A percentile compares a stretch with the other conserved stretches of the same genome.
Evolutionary conservation across 2,329 filamentous ascomycete genomes (phyloP).

Genomic region (Diaporthe capsici): DNA sequence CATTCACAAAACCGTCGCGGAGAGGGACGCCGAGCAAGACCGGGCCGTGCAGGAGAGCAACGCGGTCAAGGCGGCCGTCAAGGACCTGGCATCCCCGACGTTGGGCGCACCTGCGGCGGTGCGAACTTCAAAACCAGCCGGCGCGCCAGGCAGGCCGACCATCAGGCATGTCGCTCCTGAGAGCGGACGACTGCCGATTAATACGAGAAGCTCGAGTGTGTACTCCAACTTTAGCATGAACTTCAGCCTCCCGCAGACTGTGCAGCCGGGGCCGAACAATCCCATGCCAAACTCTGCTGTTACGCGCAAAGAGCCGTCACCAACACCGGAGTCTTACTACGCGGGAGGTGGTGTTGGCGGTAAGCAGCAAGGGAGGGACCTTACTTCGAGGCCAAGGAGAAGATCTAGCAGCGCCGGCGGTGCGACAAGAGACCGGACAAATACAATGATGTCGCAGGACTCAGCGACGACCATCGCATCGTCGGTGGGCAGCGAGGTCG

Average conservation of each 20-base stretch:
- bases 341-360: not conserved
- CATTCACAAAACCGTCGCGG: slow-evolving; percentile 37
- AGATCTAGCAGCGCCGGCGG: not conserved
- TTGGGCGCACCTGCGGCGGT: slow-evolving; percentile 45
- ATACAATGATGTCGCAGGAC: slow-evolving; percentile 48
- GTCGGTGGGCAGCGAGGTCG: slow-evolving; percentile 40
- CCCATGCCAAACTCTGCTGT: slow-evolving; percentile 41
- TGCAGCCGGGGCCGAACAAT: slow-evolving; percentile 42
- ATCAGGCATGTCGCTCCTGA: slow-evolving; percentile 40
- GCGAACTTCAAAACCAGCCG: not conserved
- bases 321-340: slow-evolving; percentile 31
- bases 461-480: slow-evolving; percentile 58
- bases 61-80: slow-evolving; percentile 43
- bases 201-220: slow-evolving; percentile 52
- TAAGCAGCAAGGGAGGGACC: slow-evolving; percentile 19
- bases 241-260: slow-evolving; percentile 46
- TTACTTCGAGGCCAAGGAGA: slow-evolving; percentile 38
- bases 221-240: slow-evolving; percentile 50
- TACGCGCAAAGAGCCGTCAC: slow-evolving; percentile 10
- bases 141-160: slow-evolving; percentile 16
- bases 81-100: slow-evolving; percentile 39
- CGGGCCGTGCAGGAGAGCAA: slow-evolving; percentile 35
- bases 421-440: slow-evolving; percentile 27
- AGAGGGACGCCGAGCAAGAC: slow-evolving; percentile 37
- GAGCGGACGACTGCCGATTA: slow-evolving; percentile 40